phyloP scores from a whole-genome alignment of 2,329 filamentous ascomycete species.

The Alternaria ethzedia region DNA sequence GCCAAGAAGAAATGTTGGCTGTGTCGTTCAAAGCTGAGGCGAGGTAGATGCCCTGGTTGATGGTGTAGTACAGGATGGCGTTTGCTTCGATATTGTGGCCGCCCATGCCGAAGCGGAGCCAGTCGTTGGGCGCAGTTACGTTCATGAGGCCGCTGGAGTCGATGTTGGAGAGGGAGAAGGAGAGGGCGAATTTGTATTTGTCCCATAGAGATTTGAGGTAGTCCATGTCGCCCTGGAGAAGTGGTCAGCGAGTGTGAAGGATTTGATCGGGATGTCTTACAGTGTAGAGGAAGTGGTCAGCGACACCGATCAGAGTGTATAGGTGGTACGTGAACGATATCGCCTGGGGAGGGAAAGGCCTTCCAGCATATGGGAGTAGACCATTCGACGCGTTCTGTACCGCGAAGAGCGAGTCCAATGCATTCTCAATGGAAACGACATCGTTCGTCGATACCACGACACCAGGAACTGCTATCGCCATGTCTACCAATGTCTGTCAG shows the following conservation, averaged over 20 bases:
- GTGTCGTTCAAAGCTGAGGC: conserved; percentile 57
- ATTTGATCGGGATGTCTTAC: conserved; percentile 13
- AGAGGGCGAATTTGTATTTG: conserved; percentile 52
- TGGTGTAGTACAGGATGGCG: conserved; percentile 57
- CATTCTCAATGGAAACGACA: conserved; percentile 58
- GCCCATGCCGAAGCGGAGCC: conserved; percentile 59
- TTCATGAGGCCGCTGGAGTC: conserved; percentile 55
- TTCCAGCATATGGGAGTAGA: conserved; percentile 59
- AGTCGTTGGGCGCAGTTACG: conserved; percentile 54
- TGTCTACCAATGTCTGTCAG: conserved; percentile 49
- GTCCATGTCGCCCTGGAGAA: conserved; percentile 42
- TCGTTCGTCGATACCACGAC: conserved; percentile 63
- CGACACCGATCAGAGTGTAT: conserved; percentile 55
- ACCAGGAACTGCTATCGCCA: conserved; percentile 62
- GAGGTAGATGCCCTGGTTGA: conserved; percentile 60
- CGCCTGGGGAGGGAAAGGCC: conserved; percentile 47
- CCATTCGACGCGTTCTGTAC: conserved; percentile 53
- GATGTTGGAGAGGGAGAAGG: conserved; percentile 52
- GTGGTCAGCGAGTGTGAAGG: neutral
- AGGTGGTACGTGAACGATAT: conserved; percentile 63
- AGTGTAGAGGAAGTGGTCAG: conserved; percentile 55
- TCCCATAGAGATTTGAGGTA: conserved; percentile 54
- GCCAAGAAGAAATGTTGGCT: conserved; percentile 51
- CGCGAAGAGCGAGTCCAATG: conserved; percentile 57
- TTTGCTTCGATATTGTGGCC: conserved; percentile 58